Base-by-base conservation (phyloP, 2,329 filamentous ascomycete species). In the Colletotrichum sojae region DNA sequence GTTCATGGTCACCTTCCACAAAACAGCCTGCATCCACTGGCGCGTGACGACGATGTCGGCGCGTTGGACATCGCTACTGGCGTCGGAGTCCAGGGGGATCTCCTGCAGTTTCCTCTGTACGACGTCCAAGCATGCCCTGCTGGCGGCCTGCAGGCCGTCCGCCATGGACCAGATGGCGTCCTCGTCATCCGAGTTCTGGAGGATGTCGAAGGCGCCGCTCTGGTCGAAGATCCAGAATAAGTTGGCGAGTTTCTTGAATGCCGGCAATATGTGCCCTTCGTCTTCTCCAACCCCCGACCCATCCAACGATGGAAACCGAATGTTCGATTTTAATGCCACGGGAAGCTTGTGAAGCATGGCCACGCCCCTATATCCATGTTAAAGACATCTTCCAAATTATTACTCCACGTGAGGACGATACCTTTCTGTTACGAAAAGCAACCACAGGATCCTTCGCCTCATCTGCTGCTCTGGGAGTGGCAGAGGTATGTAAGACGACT, bases 191-290 rank as follows among this genome's bases (percentile, higher is more conserved):
- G 78, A 76, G 40, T 81, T 78, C 53, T 80, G 79, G 3, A 86
- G 76, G 2, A 85, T 78, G 54, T 85, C 82, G 40, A 86, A 85
- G 49, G 83, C 83, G 0, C 82, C 80, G 0, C 83, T 84, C 54
- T 85, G 81, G 51, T 86, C 84, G 54, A 87, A 86, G 1, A 82
- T 79, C 78, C 83, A 84, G 68, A 86, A 86, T 0, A 86, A 76
- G 56, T 83, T 80, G 8, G 86, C 82, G 1, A 86, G 76, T 66
- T 85, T 84, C 15, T 83, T 77, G 61, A 87, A 87, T 1, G 83
- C 84, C 0, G 84, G 84, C 1, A 87, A 73, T 3, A 87, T 78
- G 46, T 83, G 78, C 3, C 79, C 78, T 16, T 82, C 79, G 53
- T 84, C 82, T 25, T 83, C 79, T 5, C 74, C 69, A 13, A 76